phyloP scores from a whole-genome alignment of 2,329 filamentous ascomycete species.

The Beauveria australis region DNA sequence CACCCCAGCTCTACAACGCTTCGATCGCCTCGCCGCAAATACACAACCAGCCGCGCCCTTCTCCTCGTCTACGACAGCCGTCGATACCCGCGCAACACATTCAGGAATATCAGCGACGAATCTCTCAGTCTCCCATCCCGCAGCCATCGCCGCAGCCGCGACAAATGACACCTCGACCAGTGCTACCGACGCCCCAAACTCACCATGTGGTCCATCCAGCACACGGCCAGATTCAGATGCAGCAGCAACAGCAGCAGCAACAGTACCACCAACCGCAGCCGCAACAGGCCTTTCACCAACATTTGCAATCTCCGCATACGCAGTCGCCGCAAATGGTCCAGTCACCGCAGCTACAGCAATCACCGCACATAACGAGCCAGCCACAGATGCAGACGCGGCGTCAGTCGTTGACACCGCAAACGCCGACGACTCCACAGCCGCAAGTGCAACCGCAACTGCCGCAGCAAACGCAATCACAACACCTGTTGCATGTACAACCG shows the following conservation, averaged over 20 bases:
- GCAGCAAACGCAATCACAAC: slow-evolving; percentile 2
- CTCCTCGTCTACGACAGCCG: slow-evolving; percentile 12
- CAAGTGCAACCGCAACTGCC: not conserved
- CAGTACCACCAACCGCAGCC: slow-evolving; percentile 14
- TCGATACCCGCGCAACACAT: slow-evolving; percentile 12
- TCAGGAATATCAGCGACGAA: slow-evolving; percentile 12
- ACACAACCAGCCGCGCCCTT: slow-evolving; percentile 16
- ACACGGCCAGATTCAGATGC: slow-evolving; percentile 11
- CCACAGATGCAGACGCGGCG: slow-evolving; percentile 18
- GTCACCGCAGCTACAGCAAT: slow-evolving; percentile 11
- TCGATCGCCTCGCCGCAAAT: slow-evolving; percentile 3
- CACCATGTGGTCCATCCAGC: slow-evolving; percentile 5
- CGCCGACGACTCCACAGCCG: not conserved
- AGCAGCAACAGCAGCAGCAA: slow-evolving; percentile 12
- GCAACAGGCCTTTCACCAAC: slow-evolving; percentile 13
- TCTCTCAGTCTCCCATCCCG: slow-evolving; percentile 5
- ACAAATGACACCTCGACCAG: slow-evolving; percentile 5
- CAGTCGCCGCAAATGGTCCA: slow-evolving; percentile 10
- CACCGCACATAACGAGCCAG: slow-evolving; percentile 11
- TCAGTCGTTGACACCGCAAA: slow-evolving; percentile 5
- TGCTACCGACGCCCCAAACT: not conserved
- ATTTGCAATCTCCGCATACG: slow-evolving; percentile 9
- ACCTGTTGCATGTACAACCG: slow-evolving; percentile 1
- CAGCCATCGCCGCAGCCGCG: slow-evolving; percentile 11
- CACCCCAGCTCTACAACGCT: slow-evolving; percentile 10